These are phyloP conservation scores for Onygenales sp. DNA, from an alignment of 2,329 filamentous ascomycete species.

Conservation along the genomic window DNA sequence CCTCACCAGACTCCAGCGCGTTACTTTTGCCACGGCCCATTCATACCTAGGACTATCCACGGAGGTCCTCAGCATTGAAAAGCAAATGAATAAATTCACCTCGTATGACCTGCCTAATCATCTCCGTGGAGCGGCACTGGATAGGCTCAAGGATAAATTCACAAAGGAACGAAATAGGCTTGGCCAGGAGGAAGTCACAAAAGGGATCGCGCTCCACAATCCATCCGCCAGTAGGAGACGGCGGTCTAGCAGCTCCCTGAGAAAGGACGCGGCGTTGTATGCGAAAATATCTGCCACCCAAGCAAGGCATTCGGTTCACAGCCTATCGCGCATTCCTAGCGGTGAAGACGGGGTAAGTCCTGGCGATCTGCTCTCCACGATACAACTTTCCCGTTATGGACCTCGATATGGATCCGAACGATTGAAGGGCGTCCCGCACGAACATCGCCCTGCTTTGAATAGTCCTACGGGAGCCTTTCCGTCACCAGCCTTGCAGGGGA, in stretches of 20 bases:
- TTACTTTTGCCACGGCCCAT: slow-evolving; percentile 89
- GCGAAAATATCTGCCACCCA: slow-evolving; percentile 47
- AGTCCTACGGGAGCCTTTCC: neutral
- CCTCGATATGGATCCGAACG: slow-evolving; percentile 34
- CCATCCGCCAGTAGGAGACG: slow-evolving; percentile 55
- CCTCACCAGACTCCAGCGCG: slow-evolving; percentile 82
- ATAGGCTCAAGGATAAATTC: slow-evolving; percentile 88
- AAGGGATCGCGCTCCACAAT: slow-evolving; percentile 94
- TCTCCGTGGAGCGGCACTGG: slow-evolving; percentile 70
- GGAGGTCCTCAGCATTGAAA: slow-evolving; percentile 86
- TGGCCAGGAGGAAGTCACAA: slow-evolving; percentile 69
- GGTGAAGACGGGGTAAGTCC: slow-evolving; percentile 48
- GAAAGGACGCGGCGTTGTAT: slow-evolving; percentile 71
- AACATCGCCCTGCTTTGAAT: slow-evolving; percentile 3
- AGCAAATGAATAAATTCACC: slow-evolving; percentile 87
- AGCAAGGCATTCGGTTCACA: slow-evolving; percentile 18
- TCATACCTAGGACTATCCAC: slow-evolving; percentile 85
- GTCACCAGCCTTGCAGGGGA: neutral
- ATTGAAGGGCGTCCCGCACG: slow-evolving; percentile 5
- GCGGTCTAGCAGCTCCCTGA: slow-evolving; percentile 62
- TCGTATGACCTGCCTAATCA: slow-evolving; percentile 86
- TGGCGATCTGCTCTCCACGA: slow-evolving; percentile 72
- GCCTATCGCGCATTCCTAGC: slow-evolving; percentile 17
- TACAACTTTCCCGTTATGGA: slow-evolving; percentile 57
- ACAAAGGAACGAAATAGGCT: slow-evolving; percentile 72